Evolutionary conservation across 768 basidiomycete genomes (phyloP), one percentile per base, ranked within the genome.

Genomic region (Fomitopsis pulvina): DNA sequence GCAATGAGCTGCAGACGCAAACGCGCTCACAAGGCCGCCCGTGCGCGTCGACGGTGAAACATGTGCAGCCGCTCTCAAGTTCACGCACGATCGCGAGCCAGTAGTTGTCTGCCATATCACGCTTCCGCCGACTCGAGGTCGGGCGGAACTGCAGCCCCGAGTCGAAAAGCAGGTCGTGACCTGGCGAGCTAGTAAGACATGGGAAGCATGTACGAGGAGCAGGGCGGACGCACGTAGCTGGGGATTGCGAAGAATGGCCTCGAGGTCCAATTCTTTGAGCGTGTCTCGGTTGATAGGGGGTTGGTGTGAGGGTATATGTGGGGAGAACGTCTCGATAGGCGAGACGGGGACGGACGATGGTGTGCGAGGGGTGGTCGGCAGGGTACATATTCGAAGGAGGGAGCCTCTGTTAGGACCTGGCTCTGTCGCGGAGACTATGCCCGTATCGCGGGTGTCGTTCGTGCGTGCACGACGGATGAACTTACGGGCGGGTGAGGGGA

Each of bases 151-250:
- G 88, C 12, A 92, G 71, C 14, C 83, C 83, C 16, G 87, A 77
- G 55, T 95, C 92, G 56, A 94, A 93, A 57, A 94, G 78, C 52
- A 94, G 75, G 67, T 94, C 92, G 58, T 95, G 92, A 28, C 88
- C 88, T 91, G 59, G 24, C 27, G 48, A 51, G 37, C 45, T 34
- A 51, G 42, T 43, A 32, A 51, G 53, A 43, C 29, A 57, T 52
- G 42, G 38, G 21, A 34, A 41, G 34, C 43, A 49, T 22, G 41
- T n/a, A 48, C 48, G 52, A 45, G 54, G 45, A 53, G n/a, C 38
- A 38, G 25, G 42, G 24, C 50, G 49, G 20, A 85, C 84, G 71
- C 69, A 90, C 93, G 87, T 52, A 95, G 83, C 63, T 93, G 91
- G 21, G 91, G 89, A 65, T 92, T 92, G 42, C 87, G 80, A 50